Conservation (phyloP, 1,284 basidiomycete species). For the Ustilago nuda region DNA sequence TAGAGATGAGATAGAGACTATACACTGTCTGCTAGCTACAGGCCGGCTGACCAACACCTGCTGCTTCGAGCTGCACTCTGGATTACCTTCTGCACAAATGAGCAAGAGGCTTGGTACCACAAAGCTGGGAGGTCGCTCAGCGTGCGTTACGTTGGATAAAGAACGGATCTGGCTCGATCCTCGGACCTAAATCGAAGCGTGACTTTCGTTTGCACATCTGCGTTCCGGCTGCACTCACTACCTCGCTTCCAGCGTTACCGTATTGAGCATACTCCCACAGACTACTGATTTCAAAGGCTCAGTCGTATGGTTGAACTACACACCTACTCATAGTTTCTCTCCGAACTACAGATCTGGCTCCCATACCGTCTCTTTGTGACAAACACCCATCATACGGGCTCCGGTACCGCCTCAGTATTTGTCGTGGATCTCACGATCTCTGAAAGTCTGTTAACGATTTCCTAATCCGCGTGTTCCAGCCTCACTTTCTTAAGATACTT, state of each 20-base stretch:
- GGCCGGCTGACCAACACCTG: constrained; percentile 21
- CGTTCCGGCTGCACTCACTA: neutral
- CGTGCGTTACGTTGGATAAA: neutral
- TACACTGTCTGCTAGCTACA: constrained; percentile 12
- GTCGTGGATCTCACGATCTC: neutral
- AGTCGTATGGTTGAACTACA: constrained; percentile 6
- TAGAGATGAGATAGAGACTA: no score
- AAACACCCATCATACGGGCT: constrained; percentile 8
- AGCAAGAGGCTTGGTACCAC: neutral
- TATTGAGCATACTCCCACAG: neutral
- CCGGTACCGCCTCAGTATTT: constrained; percentile 8
- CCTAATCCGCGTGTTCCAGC: neutral
- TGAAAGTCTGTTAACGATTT: neutral
- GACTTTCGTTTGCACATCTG: constrained; percentile 6
- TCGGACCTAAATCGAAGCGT: constrained; percentile 12
- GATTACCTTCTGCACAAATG: neutral
- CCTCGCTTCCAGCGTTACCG: constrained; percentile 5
- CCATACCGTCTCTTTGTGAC: constrained; percentile 7
- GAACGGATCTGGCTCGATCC: constrained; percentile 7
- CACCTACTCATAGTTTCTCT: no score
- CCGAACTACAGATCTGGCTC: neutral
- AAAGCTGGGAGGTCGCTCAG: constrained; percentile 16
- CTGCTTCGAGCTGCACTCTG: neutral
- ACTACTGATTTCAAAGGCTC: neutral
- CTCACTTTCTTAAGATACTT: constrained; percentile 16